A percentile compares a stretch with the other conserved stretches of the same genome.
phyloP scores from a whole-genome alignment of 768 basidiomycete species.

The Trametes meyenii region DNA sequence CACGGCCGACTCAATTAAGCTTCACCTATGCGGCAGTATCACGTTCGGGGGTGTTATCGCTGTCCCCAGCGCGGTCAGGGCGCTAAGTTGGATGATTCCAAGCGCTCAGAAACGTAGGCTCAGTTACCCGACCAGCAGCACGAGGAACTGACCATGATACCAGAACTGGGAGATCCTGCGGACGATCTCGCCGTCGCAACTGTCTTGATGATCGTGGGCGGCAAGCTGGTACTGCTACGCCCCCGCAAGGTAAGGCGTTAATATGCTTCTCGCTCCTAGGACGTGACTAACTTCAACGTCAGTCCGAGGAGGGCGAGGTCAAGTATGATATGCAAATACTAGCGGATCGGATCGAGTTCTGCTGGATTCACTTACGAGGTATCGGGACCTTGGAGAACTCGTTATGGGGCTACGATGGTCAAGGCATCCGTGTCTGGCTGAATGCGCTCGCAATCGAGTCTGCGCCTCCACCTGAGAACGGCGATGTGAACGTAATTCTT shows the following conservation, averaged over 20 bases:
- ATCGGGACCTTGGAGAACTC: conserved; percentile 95
- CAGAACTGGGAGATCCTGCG: conserved; percentile 92
- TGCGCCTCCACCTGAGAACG: conserved; percentile 42
- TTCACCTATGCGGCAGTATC: conserved; percentile 93
- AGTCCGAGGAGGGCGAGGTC: conserved; percentile 87
- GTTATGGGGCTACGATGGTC: conserved; percentile 95
- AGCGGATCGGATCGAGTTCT: conserved; percentile 96
- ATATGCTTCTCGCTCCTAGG: not conserved
- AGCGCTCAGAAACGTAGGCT: conserved; percentile 85
- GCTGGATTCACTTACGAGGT: conserved; percentile 96
- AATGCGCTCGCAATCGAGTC: conserved; percentile 91
- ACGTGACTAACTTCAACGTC: not conserved
- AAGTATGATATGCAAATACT: conserved; percentile 98
- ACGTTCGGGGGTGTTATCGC: conserved; percentile 90
- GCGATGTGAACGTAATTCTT: conserved; percentile 9
- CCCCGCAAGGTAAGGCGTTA: conserved; percentile 76
- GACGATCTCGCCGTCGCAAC: conserved; percentile 93
- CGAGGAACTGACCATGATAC: not conserved
- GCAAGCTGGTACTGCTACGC: conserved; percentile 84
- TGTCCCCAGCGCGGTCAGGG: conserved; percentile 80
- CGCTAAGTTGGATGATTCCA: conserved; percentile 97
- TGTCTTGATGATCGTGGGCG: conserved; percentile 93
- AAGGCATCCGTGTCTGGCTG: conserved; percentile 89
- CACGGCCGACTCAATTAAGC: conserved; percentile 76
- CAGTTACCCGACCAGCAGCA: not conserved